These are phyloP conservation scores for Globisporangium camurandrum DNA, from an alignment of 352 stramenopile species.

Conservation along the genomic window DNA sequence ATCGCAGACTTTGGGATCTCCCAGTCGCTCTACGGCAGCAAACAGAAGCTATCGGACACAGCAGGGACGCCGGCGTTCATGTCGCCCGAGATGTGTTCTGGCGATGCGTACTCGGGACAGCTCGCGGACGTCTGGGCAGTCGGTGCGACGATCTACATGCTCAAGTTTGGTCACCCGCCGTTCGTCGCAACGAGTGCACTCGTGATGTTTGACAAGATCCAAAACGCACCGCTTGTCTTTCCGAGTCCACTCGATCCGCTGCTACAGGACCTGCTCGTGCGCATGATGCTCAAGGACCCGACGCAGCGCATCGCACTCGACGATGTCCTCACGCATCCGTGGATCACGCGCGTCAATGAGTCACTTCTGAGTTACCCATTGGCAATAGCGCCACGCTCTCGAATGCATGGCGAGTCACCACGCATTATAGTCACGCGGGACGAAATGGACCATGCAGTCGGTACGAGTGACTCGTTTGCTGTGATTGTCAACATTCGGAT, in stretches of 20 bases:
- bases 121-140: slow-evolving; percentile 90
- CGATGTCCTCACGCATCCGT: slow-evolving; percentile 70
- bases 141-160: slow-evolving; percentile 85
- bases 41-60: slow-evolving; percentile 71
- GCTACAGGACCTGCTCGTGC: slow-evolving; percentile 44
- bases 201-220: slow-evolving; percentile 86
- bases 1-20: slow-evolving; percentile 91
- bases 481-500: slow-evolving; percentile 65
- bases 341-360: slow-evolving; percentile 70
- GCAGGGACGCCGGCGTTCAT: slow-evolving; percentile 90
- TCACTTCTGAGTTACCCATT: slow-evolving; percentile 16
- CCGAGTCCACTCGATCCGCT: slow-evolving; percentile 40
- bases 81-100: slow-evolving; percentile 89
- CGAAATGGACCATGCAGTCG: slow-evolving; percentile 66
- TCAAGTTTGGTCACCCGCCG: slow-evolving; percentile 82
- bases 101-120: slow-evolving; percentile 76
- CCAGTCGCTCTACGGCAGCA: slow-evolving; percentile 74
- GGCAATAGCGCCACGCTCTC: no score
- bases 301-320: slow-evolving; percentile 47
- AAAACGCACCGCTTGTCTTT: slow-evolving; percentile 67
- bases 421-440: slow-evolving; percentile 66
- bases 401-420: slow-evolving; percentile 17
- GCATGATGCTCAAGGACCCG: slow-evolving; percentile 63
- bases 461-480: slow-evolving; percentile 40
- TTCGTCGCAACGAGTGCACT: slow-evolving; percentile 87